These are phyloP conservation scores for Alternaria rosae DNA, from an alignment of 2,329 filamentous ascomycete genomes.

Conservation along the genomic window DNA sequence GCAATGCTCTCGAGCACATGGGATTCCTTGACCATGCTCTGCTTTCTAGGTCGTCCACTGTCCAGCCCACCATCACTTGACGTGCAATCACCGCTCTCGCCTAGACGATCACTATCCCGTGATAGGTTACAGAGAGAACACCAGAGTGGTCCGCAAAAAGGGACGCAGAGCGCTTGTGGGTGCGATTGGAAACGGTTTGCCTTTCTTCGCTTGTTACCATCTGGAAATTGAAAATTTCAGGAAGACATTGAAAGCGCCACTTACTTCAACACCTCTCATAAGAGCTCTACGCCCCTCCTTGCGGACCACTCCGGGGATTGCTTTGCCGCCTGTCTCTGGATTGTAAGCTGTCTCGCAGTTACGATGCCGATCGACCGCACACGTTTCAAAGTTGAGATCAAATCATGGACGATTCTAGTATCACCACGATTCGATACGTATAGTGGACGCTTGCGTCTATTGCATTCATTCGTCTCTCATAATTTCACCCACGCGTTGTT, in stretches of 20 bases:
- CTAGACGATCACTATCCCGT: neutral
- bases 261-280: neutral
- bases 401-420: neutral
- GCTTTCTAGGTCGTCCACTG: neutral
- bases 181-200: neutral
- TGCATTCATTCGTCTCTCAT: neutral
- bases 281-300: neutral
- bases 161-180: neutral
- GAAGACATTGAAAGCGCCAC: neutral
- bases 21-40: constrained; percentile 11
- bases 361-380: neutral
- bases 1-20: constrained; percentile 5
- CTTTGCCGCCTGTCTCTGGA: neutral
- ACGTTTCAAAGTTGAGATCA: neutral
- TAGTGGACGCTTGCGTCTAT: neutral
- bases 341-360: neutral
- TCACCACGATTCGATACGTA: neutral
- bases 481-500: neutral
- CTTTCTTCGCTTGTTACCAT: neutral
- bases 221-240: neutral
- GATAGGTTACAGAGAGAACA: neutral
- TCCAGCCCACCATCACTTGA: neutral
- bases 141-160: neutral
- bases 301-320: neutral
- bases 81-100: neutral